phyloP scores from a whole-genome alignment of 2,329 filamentous ascomycete species.

The Graphilbum ipis-grandicollis region DNA sequence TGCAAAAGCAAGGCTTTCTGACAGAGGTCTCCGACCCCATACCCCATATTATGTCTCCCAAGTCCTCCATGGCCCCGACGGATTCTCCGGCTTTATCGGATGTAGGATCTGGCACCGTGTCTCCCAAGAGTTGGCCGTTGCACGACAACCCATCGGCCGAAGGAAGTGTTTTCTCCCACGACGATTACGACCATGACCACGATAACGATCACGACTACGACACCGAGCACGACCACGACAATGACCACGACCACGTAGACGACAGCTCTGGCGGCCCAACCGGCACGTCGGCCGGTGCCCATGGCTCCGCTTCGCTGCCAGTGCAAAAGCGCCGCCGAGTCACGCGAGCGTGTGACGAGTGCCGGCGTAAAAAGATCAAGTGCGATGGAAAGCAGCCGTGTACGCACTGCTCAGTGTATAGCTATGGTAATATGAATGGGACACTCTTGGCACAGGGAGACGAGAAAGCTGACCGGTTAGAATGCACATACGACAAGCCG shows the following conservation, averaged over 20 bases:
- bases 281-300: background rate
- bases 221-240: background rate
- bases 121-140: slow-evolving; percentile 6
- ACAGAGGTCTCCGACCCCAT: no score
- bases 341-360: slow-evolving; percentile 68
- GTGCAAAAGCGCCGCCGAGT: slow-evolving; percentile 64
- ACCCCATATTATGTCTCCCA: no score
- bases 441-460: no score
- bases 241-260: no score
- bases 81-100: slow-evolving; percentile 6
- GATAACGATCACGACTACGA: background rate
- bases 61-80: slow-evolving; percentile 2
- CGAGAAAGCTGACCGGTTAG: slow-evolving; percentile 23
- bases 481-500: slow-evolving; percentile 90
- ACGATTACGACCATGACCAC: background rate
- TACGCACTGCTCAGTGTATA: slow-evolving; percentile 95
- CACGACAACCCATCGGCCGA: slow-evolving; percentile 2
- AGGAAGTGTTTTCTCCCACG: slow-evolving; percentile 1
- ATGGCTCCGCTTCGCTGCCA: slow-evolving; percentile 27
- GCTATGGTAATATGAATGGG: slow-evolving; percentile 57
- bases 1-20: no score
- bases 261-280: background rate
- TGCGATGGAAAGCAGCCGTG: slow-evolving; percentile 77
- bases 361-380: slow-evolving; percentile 73
- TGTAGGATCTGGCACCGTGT: slow-evolving; percentile 2